Evolutionary conservation across 192 early-diverging fungal genomes (phyloP).

Genomic region (Backusella luteola): DNA sequence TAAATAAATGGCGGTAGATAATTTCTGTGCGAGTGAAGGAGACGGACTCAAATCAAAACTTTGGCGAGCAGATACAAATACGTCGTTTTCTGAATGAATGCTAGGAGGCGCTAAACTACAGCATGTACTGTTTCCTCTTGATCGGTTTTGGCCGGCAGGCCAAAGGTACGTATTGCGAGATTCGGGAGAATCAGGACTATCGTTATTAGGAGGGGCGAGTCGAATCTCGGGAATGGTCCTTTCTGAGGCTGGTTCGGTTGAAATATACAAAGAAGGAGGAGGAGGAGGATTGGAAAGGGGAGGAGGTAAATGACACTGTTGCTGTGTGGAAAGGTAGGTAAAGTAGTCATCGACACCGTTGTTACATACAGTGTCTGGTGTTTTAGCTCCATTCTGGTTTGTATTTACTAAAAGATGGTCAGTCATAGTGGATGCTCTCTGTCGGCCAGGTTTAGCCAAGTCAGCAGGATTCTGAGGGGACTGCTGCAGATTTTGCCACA

Average conservation of each 20-base stretch:
- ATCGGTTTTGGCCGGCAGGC: not conserved
- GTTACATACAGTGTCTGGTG: not conserved
- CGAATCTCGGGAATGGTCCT: constrained; percentile 19
- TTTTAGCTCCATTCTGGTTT: not conserved
- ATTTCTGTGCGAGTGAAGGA: not conserved
- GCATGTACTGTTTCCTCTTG: constrained; percentile 4
- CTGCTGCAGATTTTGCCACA: constrained; percentile 1
- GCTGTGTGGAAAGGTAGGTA: constrained; percentile 9
- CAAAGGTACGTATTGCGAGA: not conserved
- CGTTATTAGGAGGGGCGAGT: constrained; percentile 12
- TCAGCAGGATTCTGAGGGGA: not conserved
- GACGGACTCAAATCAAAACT: constrained; percentile 12
- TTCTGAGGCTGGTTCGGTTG: constrained; percentile 1
- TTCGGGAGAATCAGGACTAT: not conserved
- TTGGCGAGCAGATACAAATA: constrained; percentile 6
- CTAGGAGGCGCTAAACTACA: constrained; percentile 5
- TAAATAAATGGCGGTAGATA: not conserved
- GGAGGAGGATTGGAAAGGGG: not conserved
- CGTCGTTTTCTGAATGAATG: not conserved
- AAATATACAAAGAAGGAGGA: not conserved
- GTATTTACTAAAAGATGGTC: not conserved
- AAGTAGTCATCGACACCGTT: not conserved
- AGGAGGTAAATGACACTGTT: not conserved
- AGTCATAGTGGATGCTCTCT: constrained; percentile 10
- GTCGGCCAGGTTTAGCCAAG: not conserved